phyloP scores from a whole-genome alignment of 306 rosid species.

The Oemleria cerasiformis region DNA sequence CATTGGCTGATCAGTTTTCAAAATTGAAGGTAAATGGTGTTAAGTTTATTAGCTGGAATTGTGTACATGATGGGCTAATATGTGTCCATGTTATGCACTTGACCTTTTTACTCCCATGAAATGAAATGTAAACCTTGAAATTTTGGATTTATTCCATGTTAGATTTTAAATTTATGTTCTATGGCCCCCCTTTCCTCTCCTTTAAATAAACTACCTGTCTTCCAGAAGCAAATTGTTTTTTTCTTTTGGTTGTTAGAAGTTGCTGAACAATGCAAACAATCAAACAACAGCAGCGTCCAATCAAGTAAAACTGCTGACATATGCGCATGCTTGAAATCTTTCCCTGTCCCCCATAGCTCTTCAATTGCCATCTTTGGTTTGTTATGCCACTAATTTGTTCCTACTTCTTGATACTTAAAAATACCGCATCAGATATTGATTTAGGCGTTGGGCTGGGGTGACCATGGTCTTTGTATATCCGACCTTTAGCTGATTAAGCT shows the following conservation, averaged over 20 bases:
- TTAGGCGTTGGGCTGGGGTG: not conserved
- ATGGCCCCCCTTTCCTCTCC: not conserved
- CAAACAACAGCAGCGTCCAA: too few species aligned
- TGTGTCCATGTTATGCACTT: conserved; percentile 13
- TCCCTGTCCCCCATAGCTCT: too few species aligned
- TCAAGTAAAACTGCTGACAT: too few species aligned
- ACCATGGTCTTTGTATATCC: not conserved
- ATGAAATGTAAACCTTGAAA: conserved; percentile 5
- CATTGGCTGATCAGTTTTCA: conserved; percentile 82
- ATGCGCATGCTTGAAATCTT: too few species aligned
- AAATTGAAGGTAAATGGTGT: conserved; percentile 65
- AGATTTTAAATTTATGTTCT: not conserved
- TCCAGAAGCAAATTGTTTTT: not conserved
- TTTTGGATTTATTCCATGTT: not conserved
- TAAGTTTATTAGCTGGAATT: conserved; percentile 15
- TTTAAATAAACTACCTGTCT: not conserved
- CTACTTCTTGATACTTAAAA: not conserved
- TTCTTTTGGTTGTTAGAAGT: not conserved
- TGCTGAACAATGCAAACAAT: too few species aligned
- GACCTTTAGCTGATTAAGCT: not conserved
- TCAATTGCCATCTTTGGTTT: not conserved
- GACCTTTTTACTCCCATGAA: conserved; percentile 4
- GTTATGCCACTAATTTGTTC: not conserved
- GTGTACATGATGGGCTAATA: conserved; percentile 10
- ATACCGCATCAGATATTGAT: not conserved